phyloP scores from a whole-genome alignment of 148 eudicot genomes.

The Heliamphora exappendiculata region DNA sequence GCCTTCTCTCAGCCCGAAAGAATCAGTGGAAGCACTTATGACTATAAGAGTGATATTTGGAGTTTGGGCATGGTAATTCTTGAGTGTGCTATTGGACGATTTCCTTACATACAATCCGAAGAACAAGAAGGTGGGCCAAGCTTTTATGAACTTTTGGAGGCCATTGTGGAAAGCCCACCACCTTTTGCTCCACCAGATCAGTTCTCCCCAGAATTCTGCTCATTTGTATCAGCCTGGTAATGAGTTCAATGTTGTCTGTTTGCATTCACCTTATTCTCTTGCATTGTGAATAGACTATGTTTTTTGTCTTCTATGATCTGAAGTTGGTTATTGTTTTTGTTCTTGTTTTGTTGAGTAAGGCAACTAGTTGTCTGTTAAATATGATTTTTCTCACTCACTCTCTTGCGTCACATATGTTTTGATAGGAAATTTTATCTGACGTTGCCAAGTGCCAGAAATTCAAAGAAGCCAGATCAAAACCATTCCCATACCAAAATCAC shows the following conservation, averaged over 20 bases:
- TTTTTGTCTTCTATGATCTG: neutral
- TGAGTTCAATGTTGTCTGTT: neutral
- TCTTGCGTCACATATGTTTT: neutral
- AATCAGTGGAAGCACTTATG: conserved; percentile 86
- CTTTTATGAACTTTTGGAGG: conserved; percentile 87
- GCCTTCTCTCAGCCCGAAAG: conserved; percentile 71
- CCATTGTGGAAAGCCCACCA: conserved; percentile 76
- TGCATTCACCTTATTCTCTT: neutral
- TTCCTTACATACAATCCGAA: conserved; percentile 82
- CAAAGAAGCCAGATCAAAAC: neutral
- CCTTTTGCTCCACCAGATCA: conserved; percentile 95
- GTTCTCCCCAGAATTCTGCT: conserved; percentile 96
- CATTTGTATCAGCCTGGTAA: conserved; percentile 89
- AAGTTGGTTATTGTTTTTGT: neutral
- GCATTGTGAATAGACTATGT: neutral
- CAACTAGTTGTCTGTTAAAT: neutral
- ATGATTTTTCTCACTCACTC: neutral
- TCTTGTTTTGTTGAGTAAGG: neutral
- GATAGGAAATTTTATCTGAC: neutral
- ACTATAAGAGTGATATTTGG: conserved; percentile 94
- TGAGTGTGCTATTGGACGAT: conserved; percentile 97
- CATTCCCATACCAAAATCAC: neutral
- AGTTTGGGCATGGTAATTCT: conserved; percentile 91
- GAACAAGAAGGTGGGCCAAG: conserved; percentile 70
- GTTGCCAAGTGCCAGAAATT: neutral